These are phyloP conservation scores for Suillus americanus DNA, from an alignment of 768 basidiomycete species.

Conservation along the genomic window DNA sequence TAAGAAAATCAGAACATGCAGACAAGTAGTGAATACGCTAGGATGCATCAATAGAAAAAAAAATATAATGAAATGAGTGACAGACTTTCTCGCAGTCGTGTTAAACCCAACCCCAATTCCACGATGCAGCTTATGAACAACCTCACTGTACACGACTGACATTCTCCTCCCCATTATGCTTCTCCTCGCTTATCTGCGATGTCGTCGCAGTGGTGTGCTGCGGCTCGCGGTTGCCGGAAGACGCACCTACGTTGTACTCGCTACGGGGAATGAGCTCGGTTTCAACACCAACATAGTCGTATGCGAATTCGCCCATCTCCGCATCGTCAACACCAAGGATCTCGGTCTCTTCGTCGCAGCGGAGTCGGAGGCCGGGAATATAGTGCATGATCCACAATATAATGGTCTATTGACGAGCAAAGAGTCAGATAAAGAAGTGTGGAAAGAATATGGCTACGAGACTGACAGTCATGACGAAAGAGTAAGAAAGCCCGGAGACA, in stretches of 20 bases:
- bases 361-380: slow-evolving; percentile 78
- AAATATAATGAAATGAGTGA: background rate
- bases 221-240: slow-evolving; percentile 35
- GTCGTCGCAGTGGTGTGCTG: slow-evolving; percentile 24
- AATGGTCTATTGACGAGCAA: slow-evolving; percentile 48
- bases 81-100: background rate
- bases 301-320: slow-evolving; percentile 89
- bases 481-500: slow-evolving; percentile 61
- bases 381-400: slow-evolving; percentile 89
- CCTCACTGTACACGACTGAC: background rate
- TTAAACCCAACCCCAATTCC: background rate
- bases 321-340: slow-evolving; percentile 87
- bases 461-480: slow-evolving; percentile 75
- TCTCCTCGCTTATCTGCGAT: slow-evolving; percentile 32
- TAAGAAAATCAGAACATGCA: background rate
- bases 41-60: background rate
- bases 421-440: background rate
- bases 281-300: slow-evolving; percentile 83
- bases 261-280: slow-evolving; percentile 39
- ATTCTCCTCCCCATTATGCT: background rate
- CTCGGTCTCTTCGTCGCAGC: slow-evolving; percentile 63
- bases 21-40: background rate
- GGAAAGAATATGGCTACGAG: background rate
- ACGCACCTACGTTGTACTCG: slow-evolving; percentile 28
- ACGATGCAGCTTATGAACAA: background rate